These are phyloP conservation scores for Arachis stenosperma DNA, from an alignment of 306 rosid genomes.

Conservation along the genomic window DNA sequence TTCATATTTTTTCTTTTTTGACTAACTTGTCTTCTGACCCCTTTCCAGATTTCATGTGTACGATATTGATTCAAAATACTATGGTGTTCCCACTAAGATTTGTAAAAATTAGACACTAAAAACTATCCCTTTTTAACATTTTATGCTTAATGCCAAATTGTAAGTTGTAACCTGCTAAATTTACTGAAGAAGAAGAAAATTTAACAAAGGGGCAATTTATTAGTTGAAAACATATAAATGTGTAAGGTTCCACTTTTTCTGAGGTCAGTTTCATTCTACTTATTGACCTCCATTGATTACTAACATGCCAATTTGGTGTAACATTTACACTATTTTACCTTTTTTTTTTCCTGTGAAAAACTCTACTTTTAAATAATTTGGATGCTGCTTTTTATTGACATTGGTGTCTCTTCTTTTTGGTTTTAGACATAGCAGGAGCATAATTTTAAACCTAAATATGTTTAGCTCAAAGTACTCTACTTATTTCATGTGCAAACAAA, in stretches of 20 bases:
- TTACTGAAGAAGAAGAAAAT: neutral
- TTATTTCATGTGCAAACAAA: too few species aligned
- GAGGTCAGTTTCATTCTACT: slow-evolving; percentile 57
- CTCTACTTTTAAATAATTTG: too few species aligned
- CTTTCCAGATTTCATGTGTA: slow-evolving; percentile 68
- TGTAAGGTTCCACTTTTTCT: slow-evolving; percentile 47
- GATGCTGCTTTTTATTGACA: neutral
- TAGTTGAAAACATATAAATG: neutral
- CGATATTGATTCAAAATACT: slow-evolving; percentile 75
- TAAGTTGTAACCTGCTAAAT: slow-evolving; percentile 1
- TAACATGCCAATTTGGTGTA: slow-evolving; percentile 13
- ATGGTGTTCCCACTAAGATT: slow-evolving; percentile 67
- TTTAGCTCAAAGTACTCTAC: too few species aligned
- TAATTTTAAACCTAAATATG: slow-evolving; percentile 47
- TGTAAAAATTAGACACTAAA: slow-evolving; percentile 22
- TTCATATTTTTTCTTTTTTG: slow-evolving; percentile 15
- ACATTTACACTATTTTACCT: neutral
- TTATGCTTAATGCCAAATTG: neutral
- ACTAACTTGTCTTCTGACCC: slow-evolving; percentile 20
- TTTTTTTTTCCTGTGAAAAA: neutral
- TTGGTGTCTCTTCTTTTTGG: slow-evolving; percentile 11
- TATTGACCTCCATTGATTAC: neutral
- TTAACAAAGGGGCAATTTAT: neutral
- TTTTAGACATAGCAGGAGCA: slow-evolving; percentile 58
- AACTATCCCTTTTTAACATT: neutral